phyloP scores from a whole-genome alignment of 2,329 filamentous ascomycete genomes.

The Magnaporthiopsis poae region DNA sequence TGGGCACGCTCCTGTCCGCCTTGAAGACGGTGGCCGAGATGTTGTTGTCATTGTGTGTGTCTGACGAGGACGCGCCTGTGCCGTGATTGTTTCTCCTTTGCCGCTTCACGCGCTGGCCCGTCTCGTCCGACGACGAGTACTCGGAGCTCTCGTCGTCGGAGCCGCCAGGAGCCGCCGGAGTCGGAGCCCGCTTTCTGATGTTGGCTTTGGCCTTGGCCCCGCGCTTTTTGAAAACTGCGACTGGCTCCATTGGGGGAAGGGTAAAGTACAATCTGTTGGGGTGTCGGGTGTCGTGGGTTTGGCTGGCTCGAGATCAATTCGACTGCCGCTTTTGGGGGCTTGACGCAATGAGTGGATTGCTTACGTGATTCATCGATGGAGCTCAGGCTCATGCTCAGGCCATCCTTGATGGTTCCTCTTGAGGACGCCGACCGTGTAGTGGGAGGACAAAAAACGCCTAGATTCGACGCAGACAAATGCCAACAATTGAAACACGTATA shows the following conservation, averaged over 20 bases:
- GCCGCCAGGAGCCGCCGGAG: slow-evolving; percentile 50
- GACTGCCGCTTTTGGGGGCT: no score
- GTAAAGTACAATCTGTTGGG: no score
- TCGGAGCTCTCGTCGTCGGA: slow-evolving; percentile 16
- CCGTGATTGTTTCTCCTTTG: slow-evolving; percentile 52
- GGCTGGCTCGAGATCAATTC: no score
- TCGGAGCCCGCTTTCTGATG: slow-evolving; percentile 69
- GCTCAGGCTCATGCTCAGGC: no score
- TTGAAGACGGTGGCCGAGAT: slow-evolving; percentile 44
- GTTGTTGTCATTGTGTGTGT: slow-evolving; percentile 20
- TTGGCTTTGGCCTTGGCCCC: slow-evolving; percentile 65
- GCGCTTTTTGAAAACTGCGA: slow-evolving; percentile 78
- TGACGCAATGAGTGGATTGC: no score
- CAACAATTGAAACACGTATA: no score
- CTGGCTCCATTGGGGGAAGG: slow-evolving; percentile 20
- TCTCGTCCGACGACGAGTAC: slow-evolving; percentile 40
- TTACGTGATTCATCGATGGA: no score
- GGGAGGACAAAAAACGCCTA: no score
- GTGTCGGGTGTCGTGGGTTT: no score
- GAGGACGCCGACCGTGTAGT: no score
- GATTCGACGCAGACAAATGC: no score
- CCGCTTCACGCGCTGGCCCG: slow-evolving; percentile 69
- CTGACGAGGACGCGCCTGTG: slow-evolving; percentile 31
- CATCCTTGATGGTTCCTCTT: no score
- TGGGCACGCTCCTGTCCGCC: slow-evolving; percentile 51